These are phyloP conservation scores for Xylaria palmicola DNA, from an alignment of 495 filamentous ascomycete genomes.

Conservation along the genomic window DNA sequence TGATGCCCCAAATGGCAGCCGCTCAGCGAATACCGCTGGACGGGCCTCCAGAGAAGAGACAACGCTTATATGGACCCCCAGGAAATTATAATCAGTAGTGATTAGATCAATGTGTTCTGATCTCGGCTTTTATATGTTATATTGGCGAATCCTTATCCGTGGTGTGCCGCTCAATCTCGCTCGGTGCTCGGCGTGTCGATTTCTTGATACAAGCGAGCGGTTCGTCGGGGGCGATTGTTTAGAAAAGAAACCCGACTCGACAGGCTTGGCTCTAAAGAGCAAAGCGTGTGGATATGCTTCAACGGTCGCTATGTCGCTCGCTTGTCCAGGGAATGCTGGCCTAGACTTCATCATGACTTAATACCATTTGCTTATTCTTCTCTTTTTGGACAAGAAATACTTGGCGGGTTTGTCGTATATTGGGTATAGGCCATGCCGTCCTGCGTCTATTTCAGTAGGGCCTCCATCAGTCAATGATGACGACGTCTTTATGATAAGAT, in stretches of 20 bases:
- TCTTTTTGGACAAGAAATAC: background rate
- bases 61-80: constrained; percentile 40
- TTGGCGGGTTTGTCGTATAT: constrained; percentile 5
- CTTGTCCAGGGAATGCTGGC: background rate
- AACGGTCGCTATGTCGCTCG: background rate
- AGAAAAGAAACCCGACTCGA: background rate
- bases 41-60: constrained; percentile 35
- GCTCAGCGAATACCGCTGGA: constrained; percentile 33
- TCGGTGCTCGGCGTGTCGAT: constrained; percentile 15
- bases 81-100: constrained; percentile 32
- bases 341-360: constrained; percentile 9
- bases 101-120: background rate
- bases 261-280: background rate
- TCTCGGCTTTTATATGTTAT: constrained; percentile 29
- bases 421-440: background rate
- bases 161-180: constrained; percentile 4
- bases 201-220: background rate
- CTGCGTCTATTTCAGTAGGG: constrained; percentile 1
- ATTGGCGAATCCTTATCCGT: constrained; percentile 17
- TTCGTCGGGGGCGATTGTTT: background rate
- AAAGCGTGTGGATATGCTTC: background rate
- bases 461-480: background rate
- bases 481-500: background rate
- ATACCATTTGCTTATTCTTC: constrained; percentile 13
- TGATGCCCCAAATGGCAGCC: constrained; percentile 34